phyloP scores from a whole-genome alignment of 2,329 filamentous ascomycete genomes.

The Exophiala mesophila region DNA sequence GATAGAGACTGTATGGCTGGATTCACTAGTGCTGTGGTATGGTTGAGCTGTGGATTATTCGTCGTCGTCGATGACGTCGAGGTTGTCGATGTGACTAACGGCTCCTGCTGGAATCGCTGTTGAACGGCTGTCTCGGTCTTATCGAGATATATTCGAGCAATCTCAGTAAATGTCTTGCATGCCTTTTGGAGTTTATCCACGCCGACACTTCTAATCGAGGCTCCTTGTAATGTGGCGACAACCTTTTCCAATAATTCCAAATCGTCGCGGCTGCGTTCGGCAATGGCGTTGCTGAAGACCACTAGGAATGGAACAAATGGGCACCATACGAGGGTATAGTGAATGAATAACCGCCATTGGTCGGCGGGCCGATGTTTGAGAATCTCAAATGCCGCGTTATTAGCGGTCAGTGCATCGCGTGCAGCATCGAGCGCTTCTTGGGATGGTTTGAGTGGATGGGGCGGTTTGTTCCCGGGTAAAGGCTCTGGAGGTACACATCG shows the following conservation, averaged over 20 bases:
- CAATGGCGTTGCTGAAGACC: conserved; percentile 40
- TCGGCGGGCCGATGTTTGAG: conserved; percentile 20
- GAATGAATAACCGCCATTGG: conserved; percentile 13
- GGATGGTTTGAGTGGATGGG: conserved; percentile 41
- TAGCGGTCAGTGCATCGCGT: conserved; percentile 40
- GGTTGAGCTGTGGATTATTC: background rate
- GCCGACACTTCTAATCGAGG: conserved; percentile 7
- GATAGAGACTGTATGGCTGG: background rate
- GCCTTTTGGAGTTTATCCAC: conserved; percentile 17
- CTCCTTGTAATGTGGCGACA: conserved; percentile 23
- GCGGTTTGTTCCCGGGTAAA: conserved; percentile 20
- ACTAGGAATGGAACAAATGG: conserved; percentile 59
- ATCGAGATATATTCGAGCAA: conserved; percentile 14
- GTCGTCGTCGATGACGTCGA: background rate
- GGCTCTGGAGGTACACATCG: conserved; percentile 46
- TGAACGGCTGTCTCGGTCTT: background rate
- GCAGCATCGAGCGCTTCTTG: conserved; percentile 48
- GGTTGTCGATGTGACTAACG: background rate
- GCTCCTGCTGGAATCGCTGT: background rate
- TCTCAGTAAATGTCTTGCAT: conserved; percentile 15
- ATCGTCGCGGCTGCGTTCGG: conserved; percentile 14
- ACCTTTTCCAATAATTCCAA: conserved; percentile 22
- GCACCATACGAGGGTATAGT: conserved; percentile 51
- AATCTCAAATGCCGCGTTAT: conserved; percentile 10
- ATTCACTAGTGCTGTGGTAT: background rate